phyloP scores from a whole-genome alignment of 495 filamentous ascomycete genomes.

The Hypoxylon perforatum region DNA sequence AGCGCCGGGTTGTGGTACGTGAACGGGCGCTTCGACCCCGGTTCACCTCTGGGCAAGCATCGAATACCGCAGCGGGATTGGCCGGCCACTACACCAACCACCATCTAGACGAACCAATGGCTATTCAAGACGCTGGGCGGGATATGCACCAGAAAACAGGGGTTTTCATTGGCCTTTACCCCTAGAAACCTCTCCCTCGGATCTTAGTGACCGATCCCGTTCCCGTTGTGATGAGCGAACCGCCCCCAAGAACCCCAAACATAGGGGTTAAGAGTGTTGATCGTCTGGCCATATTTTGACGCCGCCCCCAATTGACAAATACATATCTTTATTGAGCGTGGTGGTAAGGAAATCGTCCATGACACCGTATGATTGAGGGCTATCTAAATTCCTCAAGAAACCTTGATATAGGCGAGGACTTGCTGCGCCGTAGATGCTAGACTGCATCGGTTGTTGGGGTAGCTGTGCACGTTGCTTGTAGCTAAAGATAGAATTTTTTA shows the following conservation, averaged over 20 bases:
- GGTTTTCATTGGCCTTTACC: conserved; percentile 28
- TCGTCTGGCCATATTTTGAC: conserved; percentile 6
- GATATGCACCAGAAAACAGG: conserved; percentile 19
- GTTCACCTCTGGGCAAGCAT: conserved; percentile 27
- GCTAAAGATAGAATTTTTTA: background rate
- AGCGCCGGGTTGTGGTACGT: conserved; percentile 45
- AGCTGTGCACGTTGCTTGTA: background rate
- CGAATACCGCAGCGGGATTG: conserved; percentile 39
- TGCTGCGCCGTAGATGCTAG: conserved; percentile 4
- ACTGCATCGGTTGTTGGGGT: background rate
- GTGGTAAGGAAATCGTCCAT: conserved; percentile 7
- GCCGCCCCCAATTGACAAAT: conserved; percentile 19
- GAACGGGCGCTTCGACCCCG: conserved; percentile 41
- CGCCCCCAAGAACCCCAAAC: conserved; percentile 18
- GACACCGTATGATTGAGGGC: conserved; percentile 17
- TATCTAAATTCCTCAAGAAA: conserved; percentile 15
- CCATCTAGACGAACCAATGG: conserved; percentile 28
- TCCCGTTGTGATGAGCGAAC: conserved; percentile 24
- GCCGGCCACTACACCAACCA: conserved; percentile 19
- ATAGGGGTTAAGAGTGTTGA: conserved; percentile 19
- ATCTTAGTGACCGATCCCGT: conserved; percentile 29
- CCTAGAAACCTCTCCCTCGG: conserved; percentile 27
- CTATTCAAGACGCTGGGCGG: conserved; percentile 27
- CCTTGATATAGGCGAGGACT: conserved; percentile 10
- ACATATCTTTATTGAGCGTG: conserved; percentile 23